Conservation (phyloP, 164 flowering plant genomes). For the Magnolia sinica region DNA sequence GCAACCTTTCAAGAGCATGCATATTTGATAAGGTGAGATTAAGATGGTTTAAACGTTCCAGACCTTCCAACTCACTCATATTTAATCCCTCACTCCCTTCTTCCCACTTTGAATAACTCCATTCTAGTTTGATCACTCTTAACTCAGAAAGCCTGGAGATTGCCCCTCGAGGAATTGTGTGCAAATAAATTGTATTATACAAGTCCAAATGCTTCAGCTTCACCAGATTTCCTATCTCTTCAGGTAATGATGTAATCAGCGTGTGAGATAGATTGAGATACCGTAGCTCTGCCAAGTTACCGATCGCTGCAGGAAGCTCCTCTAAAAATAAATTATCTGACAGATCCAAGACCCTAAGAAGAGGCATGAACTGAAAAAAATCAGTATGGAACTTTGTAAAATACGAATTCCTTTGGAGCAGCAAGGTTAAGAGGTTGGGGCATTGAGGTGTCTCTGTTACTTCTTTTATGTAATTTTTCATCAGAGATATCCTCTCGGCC, state of each 20-base stretch:
- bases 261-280: conserved; percentile 10
- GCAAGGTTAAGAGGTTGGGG: conserved; percentile 19
- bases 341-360: conserved; percentile 16
- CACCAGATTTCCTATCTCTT: conserved; percentile 2
- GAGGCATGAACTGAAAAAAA: conserved; percentile 14
- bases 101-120: no score
- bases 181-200: not conserved
- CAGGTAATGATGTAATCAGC: conserved; percentile 1
- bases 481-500: conserved; percentile 13
- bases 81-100: no score
- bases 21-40: no score
- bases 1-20: not conserved
- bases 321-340: conserved; percentile 5
- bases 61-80: no score
- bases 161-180: not conserved
- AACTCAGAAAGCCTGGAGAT: not conserved
- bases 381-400: not conserved
- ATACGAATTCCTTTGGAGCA: conserved; percentile 5
- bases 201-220: conserved; percentile 14
- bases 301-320: conserved; percentile 10
- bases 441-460: conserved; percentile 5
- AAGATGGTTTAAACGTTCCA: no score
- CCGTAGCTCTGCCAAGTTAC: conserved; percentile 5
- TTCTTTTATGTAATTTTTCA: conserved; percentile 3
- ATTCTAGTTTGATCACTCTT: no score